Base-by-base conservation (phyloP, 345 rosid genomes). In the Murraya paniculata region DNA sequence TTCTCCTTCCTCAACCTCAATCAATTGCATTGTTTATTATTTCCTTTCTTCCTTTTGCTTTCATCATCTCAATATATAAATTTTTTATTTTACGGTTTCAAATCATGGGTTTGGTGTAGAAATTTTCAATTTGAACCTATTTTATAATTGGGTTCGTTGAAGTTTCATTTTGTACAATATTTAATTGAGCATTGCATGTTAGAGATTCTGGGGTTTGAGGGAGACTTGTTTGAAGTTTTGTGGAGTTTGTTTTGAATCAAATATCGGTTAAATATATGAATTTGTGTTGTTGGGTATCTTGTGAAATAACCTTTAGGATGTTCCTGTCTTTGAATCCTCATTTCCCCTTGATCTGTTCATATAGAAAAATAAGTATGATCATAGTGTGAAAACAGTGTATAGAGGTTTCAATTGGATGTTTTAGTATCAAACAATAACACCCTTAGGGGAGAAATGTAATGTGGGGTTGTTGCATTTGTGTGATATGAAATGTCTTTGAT, bases 91-190 rank as follows among this genome's bases (percentile, higher is more conserved):
- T 8, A 14, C 45, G 4, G 38, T 5, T 57, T 33, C n/a, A 59
- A 21, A 13, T 24, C 14, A 0, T 58, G 6, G 59, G 5, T 68
- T 75, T 56, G 70, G 59, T 61, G 55, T 74, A 67, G 82, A 84
- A 78, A 71, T 22, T 50, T 72, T 78, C 81, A 72, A 81, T 62
- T 66, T 36, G 36, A 28, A 2, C 21, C 22, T 7, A 14, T 30
- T 68, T 55, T 60, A 25, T n/a, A 28, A 64, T 30, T 48, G 67
- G 59, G 30, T 80, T 74, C 64, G 33, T 57, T 18, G 67, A 71
- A 64, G 60, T 60, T 81, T 73, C 73, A 57, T 5, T 60, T 45
- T 60, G 8, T 56, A 8, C 59, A 64, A 30, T 75, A 64, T 64
- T 64, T 76, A 58, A 25, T 11, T 10, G 79, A 56, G 73, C 48